These are phyloP conservation scores for Arachnopeziza araneosa DNA, from an alignment of 2,329 filamentous ascomycete genomes.

Conservation along the genomic window DNA sequence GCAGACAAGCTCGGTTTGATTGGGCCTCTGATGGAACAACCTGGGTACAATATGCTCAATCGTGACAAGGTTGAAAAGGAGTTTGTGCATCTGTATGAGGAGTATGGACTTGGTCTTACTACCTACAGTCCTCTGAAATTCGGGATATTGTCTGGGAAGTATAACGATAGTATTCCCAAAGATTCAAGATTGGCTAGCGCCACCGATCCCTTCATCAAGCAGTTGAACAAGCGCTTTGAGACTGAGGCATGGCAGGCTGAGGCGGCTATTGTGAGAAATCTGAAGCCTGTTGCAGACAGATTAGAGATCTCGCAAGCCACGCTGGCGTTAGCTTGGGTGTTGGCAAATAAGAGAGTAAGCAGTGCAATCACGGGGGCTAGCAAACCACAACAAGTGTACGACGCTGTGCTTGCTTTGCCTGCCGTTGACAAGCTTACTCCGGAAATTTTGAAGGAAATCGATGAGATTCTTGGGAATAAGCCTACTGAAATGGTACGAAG, in stretches of 20 bases:
- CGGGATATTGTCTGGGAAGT: constrained; percentile 62
- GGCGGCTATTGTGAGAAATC: constrained; percentile 53
- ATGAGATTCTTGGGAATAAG: constrained; percentile 53
- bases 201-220: constrained; percentile 44
- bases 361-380: constrained; percentile 57
- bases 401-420: constrained; percentile 50
- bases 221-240: constrained; percentile 37
- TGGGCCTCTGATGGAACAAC: constrained; percentile 62
- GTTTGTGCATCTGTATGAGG: constrained; percentile 53
- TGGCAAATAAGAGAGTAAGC: constrained; percentile 56
- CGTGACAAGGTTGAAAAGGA: constrained; percentile 60
- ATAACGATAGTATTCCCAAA: constrained; percentile 56
- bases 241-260: constrained; percentile 48
- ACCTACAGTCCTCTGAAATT: constrained; percentile 56
- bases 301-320: constrained; percentile 42
- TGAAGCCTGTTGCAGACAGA: constrained; percentile 58
- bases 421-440: constrained; percentile 51
- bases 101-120: constrained; percentile 56
- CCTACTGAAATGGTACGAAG: constrained; percentile 35
- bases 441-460: constrained; percentile 55
- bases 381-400: constrained; percentile 51
- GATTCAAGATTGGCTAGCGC: constrained; percentile 53
- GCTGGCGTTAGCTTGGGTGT: constrained; percentile 56
- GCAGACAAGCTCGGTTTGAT: constrained; percentile 56
- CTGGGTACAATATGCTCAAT: constrained; percentile 58